phyloP scores from a whole-genome alignment of 2,329 filamentous ascomycete genomes.

The Fusarium buharicum region DNA sequence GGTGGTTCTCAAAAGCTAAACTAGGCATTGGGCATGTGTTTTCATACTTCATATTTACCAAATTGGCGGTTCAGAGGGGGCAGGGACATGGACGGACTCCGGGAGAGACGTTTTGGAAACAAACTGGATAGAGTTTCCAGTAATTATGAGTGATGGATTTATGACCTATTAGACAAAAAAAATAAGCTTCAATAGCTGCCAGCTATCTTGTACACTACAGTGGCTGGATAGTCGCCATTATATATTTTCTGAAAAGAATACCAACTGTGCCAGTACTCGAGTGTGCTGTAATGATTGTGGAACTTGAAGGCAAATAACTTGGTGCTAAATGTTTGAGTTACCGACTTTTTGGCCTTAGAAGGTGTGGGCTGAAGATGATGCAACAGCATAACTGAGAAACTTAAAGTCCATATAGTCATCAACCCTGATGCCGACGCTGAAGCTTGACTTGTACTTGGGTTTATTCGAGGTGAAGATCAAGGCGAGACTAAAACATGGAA shows the following conservation, averaged over 20 bases:
- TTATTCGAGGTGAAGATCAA: neutral
- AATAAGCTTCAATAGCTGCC: constrained; percentile 26
- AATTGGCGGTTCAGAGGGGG: neutral
- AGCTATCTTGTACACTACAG: constrained; percentile 36
- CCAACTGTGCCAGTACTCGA: constrained; percentile 5
- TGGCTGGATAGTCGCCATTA: constrained; percentile 17
- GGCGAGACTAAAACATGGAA: neutral
- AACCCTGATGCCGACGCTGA: neutral
- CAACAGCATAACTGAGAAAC: too few species aligned
- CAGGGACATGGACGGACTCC: neutral
- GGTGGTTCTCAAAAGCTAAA: constrained; percentile 33
- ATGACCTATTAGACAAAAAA: constrained; percentile 40
- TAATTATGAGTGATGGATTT: constrained; percentile 41
- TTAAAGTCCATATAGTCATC: neutral
- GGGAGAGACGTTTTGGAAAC: constrained; percentile 15
- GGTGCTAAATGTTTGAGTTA: too few species aligned
- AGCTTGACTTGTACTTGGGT: too few species aligned
- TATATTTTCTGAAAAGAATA: constrained; percentile 20
- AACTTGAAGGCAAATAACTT: constrained; percentile 5
- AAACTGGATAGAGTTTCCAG: constrained; percentile 25
- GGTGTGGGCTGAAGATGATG: too few species aligned
- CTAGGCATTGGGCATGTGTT: constrained; percentile 30
- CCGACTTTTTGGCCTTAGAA: too few species aligned
- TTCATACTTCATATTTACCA: neutral
- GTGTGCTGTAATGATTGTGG: constrained; percentile 2